Base-by-base conservation (phyloP, 345 rosid species). In the Ceriops zippeliana region DNA sequence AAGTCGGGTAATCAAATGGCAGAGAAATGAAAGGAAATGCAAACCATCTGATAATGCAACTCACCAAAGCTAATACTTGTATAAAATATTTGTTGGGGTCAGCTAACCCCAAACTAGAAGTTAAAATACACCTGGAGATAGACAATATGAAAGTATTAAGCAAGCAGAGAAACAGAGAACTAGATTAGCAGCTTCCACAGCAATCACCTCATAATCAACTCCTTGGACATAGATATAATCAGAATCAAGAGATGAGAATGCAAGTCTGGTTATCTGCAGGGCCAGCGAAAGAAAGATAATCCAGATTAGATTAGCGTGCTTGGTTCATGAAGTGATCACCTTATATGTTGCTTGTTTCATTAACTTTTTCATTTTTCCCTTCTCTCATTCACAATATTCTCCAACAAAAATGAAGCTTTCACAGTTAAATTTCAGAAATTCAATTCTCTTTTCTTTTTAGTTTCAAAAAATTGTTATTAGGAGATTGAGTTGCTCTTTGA, bases 211-310 rank as follows among this genome's bases (percentile, higher is more conserved):
- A 74, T 85, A 86, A 75, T 89, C 91, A 63, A 85, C 74, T 53
- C 91, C 93, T 73, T 86, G 89, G 54, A 89, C 62, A 58, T 82
- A 85, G 76, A 86, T 81, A 69, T 80, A 85, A 70, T 82, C 68
- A 1, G 87, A 64, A 74, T 85, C 71, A 20, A 89, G 58, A 9
- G 89, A 86, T 19, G 89, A 89, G 80, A 83, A 86, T 56, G 91
- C 79, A 63, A 86, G 89, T 70, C 95, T 87, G 10, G 88, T 86
- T 75, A 89, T 85, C 91, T 89, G 86, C 73, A 69, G 21, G 32
- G 71, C 7, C 47, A 73, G 57, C 58, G 58, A 64, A 73, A 60
- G 21, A 62, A 58, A 46, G 69, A 53, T 52, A 42, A 65, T 31
- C 4, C 26, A 34, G 26, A 67, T 56, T 58, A 19, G 31, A 54